These are phyloP conservation scores for Macrotyloma uniflorum DNA, from an alignment of 306 rosid species.

Conservation along the genomic window DNA sequence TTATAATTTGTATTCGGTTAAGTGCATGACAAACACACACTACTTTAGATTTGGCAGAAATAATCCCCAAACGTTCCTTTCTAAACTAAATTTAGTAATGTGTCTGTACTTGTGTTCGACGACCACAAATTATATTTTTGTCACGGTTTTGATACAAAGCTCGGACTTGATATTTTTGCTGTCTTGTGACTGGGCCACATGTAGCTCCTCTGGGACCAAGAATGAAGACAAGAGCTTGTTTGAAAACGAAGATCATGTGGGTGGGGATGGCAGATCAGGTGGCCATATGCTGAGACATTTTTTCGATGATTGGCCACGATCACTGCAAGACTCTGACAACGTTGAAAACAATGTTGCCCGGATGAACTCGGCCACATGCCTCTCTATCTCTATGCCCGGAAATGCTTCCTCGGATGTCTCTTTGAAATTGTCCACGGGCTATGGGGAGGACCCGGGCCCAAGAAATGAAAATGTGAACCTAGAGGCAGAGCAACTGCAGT, in stretches of 20 bases:
- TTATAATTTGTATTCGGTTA: background rate
- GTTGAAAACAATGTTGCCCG: conserved; percentile 41
- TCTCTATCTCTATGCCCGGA: conserved; percentile 72
- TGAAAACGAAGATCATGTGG: conserved; percentile 46
- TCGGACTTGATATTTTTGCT: conserved; percentile 23
- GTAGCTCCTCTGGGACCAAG: conserved; percentile 55
- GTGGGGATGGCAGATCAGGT: conserved; percentile 56
- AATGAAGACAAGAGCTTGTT: conserved; percentile 47
- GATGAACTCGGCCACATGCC: conserved; percentile 59
- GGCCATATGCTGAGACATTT: conserved; percentile 85
- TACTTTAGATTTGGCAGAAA: conserved; percentile 28
- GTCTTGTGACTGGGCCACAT: conserved; percentile 22
- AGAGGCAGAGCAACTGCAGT: conserved; percentile 48
- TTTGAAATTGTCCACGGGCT: conserved; percentile 81
- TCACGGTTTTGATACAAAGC: background rate
- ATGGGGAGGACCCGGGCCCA: conserved; percentile 45
- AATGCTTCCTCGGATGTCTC: conserved; percentile 76
- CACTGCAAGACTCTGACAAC: conserved; percentile 60
- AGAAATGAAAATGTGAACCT: conserved; percentile 46
- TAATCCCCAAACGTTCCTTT: conserved; percentile 47
- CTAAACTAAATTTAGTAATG: conserved; percentile 20
- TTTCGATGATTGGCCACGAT: conserved; percentile 93
- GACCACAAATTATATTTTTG: background rate
- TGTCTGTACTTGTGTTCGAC: conserved; percentile 19
- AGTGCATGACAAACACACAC: background rate